Base-by-base conservation (phyloP, 2,329 filamentous ascomycete species). In the Aspergillus sp. region DNA sequence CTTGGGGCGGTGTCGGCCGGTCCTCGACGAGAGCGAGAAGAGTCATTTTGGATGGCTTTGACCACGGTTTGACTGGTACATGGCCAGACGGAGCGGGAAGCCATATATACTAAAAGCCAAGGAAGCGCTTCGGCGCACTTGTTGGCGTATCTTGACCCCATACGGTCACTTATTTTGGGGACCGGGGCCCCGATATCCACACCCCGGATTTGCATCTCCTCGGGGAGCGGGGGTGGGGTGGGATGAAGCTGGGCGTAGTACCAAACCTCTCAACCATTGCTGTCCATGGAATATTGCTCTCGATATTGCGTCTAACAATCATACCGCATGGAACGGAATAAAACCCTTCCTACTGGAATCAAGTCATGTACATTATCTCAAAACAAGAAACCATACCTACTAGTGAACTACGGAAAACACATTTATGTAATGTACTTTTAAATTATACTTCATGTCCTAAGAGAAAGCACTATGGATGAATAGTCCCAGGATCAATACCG, bases 1-100 rank as follows among this genome's bases (percentile, higher is more conserved):
- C 82, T 51, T 74, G 75, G 66, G 78, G 79, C 18, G 83, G 83
- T 58, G 82, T 85, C 12, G 82, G 83, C 63, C 83, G 66, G 59
- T 78, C 76, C 65, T 78, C 76, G 60, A 76, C 69, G 47, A 77
- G 60, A 26, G 68, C 65, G 7, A 78, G 71, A 60, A 77, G 69
- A 55, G 69, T 71, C 75, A 78, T 78, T 24, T 4, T 22, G 17
- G 17, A 20, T 30, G 0, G 8, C 3, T 8, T 30, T 30, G 9
- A 30, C 22, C 22, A 7, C n/a, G n/a, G 22, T 24, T 7, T 24
- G 22, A 24, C 5, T 24, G 5, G 26, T 3, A 30, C 9, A 9
- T 30, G 1, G 9, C 8, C 3, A 4, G 26, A 30, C 4, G 26
- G 9, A 30, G 0, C 8, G 1, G 26, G 9, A 9, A 4, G 1